phyloP scores from a whole-genome alignment of 1,284 basidiomycete species.

The Polyporus tsugae region DNA sequence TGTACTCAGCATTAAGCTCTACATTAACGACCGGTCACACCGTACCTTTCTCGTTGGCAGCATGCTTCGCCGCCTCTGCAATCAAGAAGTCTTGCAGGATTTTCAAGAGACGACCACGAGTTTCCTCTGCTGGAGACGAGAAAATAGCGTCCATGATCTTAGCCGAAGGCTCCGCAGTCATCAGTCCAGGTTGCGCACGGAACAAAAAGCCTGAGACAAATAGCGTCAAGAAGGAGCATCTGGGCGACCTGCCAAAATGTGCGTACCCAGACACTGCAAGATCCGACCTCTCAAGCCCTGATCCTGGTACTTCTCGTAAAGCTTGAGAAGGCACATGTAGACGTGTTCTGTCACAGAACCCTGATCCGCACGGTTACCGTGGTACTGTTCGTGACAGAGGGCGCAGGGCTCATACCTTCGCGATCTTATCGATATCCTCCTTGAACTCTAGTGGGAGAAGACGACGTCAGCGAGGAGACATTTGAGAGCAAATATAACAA shows the following conservation, averaged over 20 bases:
- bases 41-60: constrained; percentile 70
- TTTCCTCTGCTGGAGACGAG: constrained; percentile 72
- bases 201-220: constrained; percentile 79
- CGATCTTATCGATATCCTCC: constrained; percentile 66
- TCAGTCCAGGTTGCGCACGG: constrained; percentile 89
- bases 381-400: neutral
- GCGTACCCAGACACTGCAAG: constrained; percentile 83
- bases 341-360: constrained; percentile 84
- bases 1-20: neutral
- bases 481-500: neutral
- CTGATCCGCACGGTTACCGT: constrained; percentile 43
- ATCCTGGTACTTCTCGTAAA: constrained; percentile 73
- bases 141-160: constrained; percentile 93
- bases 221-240: constrained; percentile 4
- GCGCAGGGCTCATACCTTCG: constrained; percentile 50
- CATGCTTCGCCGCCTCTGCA: constrained; percentile 81
- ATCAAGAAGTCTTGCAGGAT: constrained; percentile 92
- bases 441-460: constrained; percentile 53
- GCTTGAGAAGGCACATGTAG: constrained; percentile 73
- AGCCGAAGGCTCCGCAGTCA: constrained; percentile 81
- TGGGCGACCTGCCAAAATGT: neutral
- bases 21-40: neutral
- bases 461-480: neutral
- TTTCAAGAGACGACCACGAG: constrained; percentile 77
- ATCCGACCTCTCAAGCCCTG: constrained; percentile 66